Evolutionary conservation across 148 eudicot species (phyloP), one percentile per base, ranked within the genome.

Genomic region (Polygonum maritimum): DNA sequence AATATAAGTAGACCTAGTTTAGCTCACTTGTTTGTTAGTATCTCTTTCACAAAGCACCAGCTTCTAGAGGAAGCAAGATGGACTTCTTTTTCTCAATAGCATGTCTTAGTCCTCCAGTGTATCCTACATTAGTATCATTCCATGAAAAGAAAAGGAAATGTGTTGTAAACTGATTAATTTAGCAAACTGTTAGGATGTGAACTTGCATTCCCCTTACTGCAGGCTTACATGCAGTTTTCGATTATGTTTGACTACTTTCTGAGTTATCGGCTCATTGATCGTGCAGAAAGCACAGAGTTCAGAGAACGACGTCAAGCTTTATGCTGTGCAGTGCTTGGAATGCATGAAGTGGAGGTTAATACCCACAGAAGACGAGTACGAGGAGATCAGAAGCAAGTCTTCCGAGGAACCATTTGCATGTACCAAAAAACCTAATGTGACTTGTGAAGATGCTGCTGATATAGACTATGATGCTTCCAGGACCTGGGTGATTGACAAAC

Each of bases 331-430:
- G 41, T 92, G 97, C 71, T 90, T 73, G 58, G 84, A 89, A 65
- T 92, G 97, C 83, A 80, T 80, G 45, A 92, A 92, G 72, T 92
- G 98, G 98, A 91, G 98, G 84, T 57, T 78, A 45, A 80, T 92
- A 15, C 74, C 88, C 14, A 80, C 89, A 3, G 83, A 82, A 81
- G 90, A 92, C 76, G 91, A 89, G 81, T 92, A 80, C 48, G 93
- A 92, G 75, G 87, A 81, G 63, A 83, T 89, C 75, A 80, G 98
- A 75, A 83, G 96, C 77, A 87, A 85, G 67, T 76, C 82, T 58
- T 44, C 49, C 8, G 88, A 87, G 75, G 89, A 92, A 21, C 96
- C 96, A 19, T 92, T 90, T 73, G 36, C 76, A 60, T 92, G 98
- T 85, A 79, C n/a, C 78, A 92, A 89, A 80, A 86, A 80, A 67